phyloP scores from a whole-genome alignment of 139 green algal genomes.

The Nannochloris sp. region DNA sequence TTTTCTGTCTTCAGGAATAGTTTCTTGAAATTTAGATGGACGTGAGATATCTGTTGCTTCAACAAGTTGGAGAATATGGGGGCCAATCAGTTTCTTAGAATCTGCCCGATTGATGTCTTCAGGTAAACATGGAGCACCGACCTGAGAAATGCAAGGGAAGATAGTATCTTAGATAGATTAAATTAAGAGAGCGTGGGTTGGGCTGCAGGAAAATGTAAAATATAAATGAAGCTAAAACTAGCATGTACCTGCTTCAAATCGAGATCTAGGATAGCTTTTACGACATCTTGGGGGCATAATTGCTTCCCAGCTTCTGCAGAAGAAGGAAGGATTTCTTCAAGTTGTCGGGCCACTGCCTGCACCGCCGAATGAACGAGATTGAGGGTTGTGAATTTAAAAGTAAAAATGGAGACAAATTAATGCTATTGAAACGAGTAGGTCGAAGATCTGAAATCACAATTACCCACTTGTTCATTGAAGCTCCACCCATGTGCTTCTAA shows the following conservation, averaged over 20 bases:
- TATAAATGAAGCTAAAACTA: background rate
- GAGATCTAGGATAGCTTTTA: background rate
- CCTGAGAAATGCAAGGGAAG: constrained; percentile 14
- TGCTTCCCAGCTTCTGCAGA: background rate
- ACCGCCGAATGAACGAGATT: too few relatives aligned
- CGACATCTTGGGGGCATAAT: background rate
- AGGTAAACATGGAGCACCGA: constrained; percentile 10
- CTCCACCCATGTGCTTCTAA: too few relatives aligned
- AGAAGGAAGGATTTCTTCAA: constrained; percentile 2
- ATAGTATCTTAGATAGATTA: background rate
- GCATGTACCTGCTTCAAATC: background rate
- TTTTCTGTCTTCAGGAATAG: background rate
- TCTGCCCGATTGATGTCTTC: constrained; percentile 12
- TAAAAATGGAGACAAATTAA: too few relatives aligned
- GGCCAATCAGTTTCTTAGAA: constrained; percentile 9
- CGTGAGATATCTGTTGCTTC: background rate
- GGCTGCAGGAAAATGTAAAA: background rate
- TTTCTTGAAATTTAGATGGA: constrained; percentile 1
- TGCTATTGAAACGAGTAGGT: too few relatives aligned
- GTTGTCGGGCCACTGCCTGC: background rate
- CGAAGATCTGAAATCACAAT: too few relatives aligned
- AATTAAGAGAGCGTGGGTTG: background rate
- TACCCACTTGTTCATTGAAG: too few relatives aligned
- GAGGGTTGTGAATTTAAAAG: too few relatives aligned
- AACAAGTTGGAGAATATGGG: constrained; percentile 15